Conservation (phyloP, 441 rosid species). For the Syzygium malaccense region DNA sequence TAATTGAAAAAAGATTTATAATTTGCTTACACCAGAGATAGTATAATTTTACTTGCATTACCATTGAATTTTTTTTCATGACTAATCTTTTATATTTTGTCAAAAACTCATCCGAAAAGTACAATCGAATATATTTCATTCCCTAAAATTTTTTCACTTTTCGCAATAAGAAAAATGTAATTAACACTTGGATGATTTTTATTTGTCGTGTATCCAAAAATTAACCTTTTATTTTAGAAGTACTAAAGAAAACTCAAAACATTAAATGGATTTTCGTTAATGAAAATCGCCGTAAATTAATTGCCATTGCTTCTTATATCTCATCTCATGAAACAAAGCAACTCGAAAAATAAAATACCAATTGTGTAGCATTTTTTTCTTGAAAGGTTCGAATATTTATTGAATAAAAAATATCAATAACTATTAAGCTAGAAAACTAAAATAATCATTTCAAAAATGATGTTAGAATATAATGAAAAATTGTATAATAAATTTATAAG, state of each 20-base stretch:
- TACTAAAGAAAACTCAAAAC: background rate
- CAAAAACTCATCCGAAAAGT: background rate
- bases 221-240: background rate
- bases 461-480: background rate
- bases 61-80: background rate
- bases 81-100: background rate
- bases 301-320: background rate
- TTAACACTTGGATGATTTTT: background rate
- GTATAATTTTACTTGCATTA: background rate
- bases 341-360: background rate
- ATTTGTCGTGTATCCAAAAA: background rate
- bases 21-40: background rate
- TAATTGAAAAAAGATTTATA: background rate
- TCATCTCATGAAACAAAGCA: background rate
- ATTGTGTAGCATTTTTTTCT: accelerated
- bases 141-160: background rate
- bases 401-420: background rate
- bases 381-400: background rate
- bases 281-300: background rate
- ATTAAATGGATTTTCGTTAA: background rate
- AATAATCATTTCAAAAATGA: background rate
- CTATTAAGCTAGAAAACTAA: background rate
- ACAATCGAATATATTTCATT: background rate
- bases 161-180: background rate
- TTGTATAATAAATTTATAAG: too few relatives aligned